These are phyloP conservation scores for Blumeria graminis DNA, from an alignment of 2,329 filamentous ascomycete genomes.

Conservation along the genomic window DNA sequence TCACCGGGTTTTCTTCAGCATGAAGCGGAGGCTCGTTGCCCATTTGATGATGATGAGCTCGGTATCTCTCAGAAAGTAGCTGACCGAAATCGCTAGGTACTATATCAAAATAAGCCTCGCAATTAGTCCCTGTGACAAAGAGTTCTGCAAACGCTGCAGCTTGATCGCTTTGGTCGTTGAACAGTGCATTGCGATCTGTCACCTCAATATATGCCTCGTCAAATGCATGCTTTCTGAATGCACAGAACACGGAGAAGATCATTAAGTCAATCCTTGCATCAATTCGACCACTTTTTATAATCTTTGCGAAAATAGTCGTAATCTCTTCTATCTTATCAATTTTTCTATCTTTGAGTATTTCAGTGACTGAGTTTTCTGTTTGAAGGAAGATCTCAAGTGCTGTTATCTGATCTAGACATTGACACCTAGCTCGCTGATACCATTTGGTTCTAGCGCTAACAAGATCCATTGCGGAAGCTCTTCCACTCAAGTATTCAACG, in stretches of 20 bases:
- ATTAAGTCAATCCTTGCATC: slow-evolving; percentile 28
- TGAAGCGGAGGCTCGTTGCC: slow-evolving; percentile 24
- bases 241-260: slow-evolving; percentile 30
- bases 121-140: slow-evolving; percentile 36
- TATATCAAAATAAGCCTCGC: slow-evolving; percentile 36
- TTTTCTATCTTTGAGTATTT: slow-evolving; percentile 6
- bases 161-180: slow-evolving; percentile 35
- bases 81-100: slow-evolving; percentile 23
- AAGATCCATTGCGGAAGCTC: slow-evolving; percentile 15
- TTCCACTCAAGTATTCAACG: slow-evolving; percentile 18
- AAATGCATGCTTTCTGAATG: slow-evolving; percentile 28
- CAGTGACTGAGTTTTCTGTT: slow-evolving; percentile 10
- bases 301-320: slow-evolving; percentile 4
- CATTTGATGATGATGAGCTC: slow-evolving; percentile 21
- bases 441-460: slow-evolving; percentile 18
- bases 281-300: slow-evolving; percentile 9
- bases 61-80: slow-evolving; percentile 14
- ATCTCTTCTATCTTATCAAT: slow-evolving; percentile 5
- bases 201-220: slow-evolving; percentile 41
- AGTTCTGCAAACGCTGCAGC: slow-evolving; percentile 38
- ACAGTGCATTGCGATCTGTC: slow-evolving; percentile 34
- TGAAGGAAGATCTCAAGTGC: slow-evolving; percentile 18
- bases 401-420: slow-evolving; percentile 13
- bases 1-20: slow-evolving; percentile 23
- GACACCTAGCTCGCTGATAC: slow-evolving; percentile 18